Evolutionary conservation across 2,329 filamentous ascomycete genomes (phyloP), one percentile per base, ranked within the genome.

Genomic region (Colletotrichum karsti): DNA sequence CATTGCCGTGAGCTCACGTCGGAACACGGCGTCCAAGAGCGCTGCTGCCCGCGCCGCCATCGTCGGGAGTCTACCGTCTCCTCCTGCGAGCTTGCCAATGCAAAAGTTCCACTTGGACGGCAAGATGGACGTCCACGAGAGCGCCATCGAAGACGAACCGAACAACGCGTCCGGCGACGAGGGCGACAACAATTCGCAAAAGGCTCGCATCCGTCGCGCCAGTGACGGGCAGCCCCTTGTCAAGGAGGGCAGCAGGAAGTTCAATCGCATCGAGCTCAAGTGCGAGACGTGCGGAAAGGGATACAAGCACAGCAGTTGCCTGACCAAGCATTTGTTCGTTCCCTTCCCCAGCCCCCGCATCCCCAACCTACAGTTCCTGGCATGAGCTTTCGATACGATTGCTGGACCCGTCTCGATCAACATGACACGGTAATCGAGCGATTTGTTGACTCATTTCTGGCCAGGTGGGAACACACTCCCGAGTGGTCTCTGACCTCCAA

Each of bases 251-350:
- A 87, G 88, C 82, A 95, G 95, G 84, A 95, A 94, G 83, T 88
- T 89, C 81, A 92, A 90, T 83, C 89, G 91, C 77, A 90, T 91
- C 77, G 95, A 98, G 81, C 90, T 99, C 79, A 94, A 93, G 82
- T 99, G 96, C 85, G 94, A 97, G 79, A 95, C 95, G 83, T 99
- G 96, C 86, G 95, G 95, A 82, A 99, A 99, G 88, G 94, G 94
- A 84, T 99, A 99, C 90, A 99, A 99, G 91, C 96, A 99, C 88
- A 97, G 95, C 90, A 98, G 96, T 87, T 99, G 96, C 90, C 90
- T 99, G 87, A 97, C 93, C 81, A 99, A 98, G 90, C 96, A 99
- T 91, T 92, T 98, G 96, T 98, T 91, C 90, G 96, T 97, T 87
- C 85, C 87, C 90, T 87, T 85, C 83, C 82, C 83, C 83, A 83